A percentile compares a stretch with the other conserved stretches of the same genome.
phyloP scores from a whole-genome alignment of 306 rosid species.

The Oxytropis ochrocephala region DNA sequence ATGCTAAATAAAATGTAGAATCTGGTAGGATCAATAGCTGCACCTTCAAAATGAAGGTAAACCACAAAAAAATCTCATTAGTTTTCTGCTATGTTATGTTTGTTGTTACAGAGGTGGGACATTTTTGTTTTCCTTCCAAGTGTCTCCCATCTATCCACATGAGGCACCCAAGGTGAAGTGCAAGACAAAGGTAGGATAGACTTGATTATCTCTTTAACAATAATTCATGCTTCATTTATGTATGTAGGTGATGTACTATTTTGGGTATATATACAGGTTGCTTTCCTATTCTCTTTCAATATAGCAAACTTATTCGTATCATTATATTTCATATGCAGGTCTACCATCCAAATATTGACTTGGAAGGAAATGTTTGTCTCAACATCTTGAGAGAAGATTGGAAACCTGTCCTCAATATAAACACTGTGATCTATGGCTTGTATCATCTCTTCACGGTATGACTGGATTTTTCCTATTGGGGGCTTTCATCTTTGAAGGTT shows the following conservation, averaged over 20 bases:
- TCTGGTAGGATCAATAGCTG: background rate
- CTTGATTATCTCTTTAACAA: background rate
- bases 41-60: background rate
- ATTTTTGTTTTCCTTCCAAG: slow-evolving; percentile 73
- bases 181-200: slow-evolving; percentile 74
- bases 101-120: slow-evolving; percentile 65
- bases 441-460: slow-evolving; percentile 84
- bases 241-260: background rate
- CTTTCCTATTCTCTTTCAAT: background rate
- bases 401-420: slow-evolving; percentile 93
- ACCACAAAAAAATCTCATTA: background rate
- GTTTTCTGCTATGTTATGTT: slow-evolving; percentile 9
- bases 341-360: slow-evolving; percentile 93
- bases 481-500: background rate
- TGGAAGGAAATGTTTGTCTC: slow-evolving; percentile 96
- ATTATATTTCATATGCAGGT: slow-evolving; percentile 38
- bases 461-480: background rate
- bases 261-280: background rate
- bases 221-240: background rate
- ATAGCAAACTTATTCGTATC: background rate
- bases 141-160: slow-evolving; percentile 77
- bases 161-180: slow-evolving; percentile 96
- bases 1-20: background rate
- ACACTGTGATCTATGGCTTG: slow-evolving; percentile 78
- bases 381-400: slow-evolving; percentile 95